A percentile compares a stretch with the other conserved stretches of the same genome.
Evolutionary conservation across 2,329 filamentous ascomycete species (phyloP).

Genomic region (Diaporthe sp.): DNA sequence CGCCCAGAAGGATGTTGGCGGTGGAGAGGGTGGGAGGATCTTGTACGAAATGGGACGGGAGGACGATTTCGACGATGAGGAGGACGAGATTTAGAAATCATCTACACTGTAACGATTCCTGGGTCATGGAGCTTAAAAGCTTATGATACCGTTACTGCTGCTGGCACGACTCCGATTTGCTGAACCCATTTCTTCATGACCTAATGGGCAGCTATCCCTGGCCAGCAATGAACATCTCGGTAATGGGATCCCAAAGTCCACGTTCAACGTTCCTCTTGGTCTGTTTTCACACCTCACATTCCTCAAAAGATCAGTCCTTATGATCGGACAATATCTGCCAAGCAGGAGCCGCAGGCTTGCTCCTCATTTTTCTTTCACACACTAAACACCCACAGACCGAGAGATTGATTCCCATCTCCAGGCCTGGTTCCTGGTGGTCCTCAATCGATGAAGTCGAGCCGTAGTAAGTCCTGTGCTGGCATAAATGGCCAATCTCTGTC

Average conservation of each 20-base stretch:
- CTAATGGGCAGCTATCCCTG: not conserved
- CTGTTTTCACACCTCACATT: not conserved
- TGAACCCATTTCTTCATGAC: not conserved
- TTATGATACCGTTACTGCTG: not conserved
- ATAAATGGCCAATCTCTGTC: not conserved
- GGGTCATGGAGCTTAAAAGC: too few species aligned
- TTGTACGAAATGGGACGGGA: conserved; percentile 96
- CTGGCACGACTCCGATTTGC: not conserved
- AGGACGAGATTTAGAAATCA: conserved; percentile 81
- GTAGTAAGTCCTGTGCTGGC: not conserved
- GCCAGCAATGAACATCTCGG: not conserved
- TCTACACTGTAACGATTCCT: conserved; percentile 31
- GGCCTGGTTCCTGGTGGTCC: not conserved
- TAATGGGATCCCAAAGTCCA: not conserved
- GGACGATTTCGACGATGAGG: conserved; percentile 78
- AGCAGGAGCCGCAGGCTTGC: not conserved
- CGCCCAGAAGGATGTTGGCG: conserved; percentile 83
- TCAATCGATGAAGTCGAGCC: not conserved
- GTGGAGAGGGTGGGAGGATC: conserved; percentile 90
- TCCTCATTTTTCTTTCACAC: not conserved
- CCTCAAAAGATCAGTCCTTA: not conserved
- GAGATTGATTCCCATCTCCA: not conserved
- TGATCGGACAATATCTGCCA: not conserved
- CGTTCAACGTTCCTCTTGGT: not conserved
- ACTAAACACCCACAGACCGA: not conserved